Conservation (phyloP, 345 rosid genomes). For the Corymbia maculata region DNA sequence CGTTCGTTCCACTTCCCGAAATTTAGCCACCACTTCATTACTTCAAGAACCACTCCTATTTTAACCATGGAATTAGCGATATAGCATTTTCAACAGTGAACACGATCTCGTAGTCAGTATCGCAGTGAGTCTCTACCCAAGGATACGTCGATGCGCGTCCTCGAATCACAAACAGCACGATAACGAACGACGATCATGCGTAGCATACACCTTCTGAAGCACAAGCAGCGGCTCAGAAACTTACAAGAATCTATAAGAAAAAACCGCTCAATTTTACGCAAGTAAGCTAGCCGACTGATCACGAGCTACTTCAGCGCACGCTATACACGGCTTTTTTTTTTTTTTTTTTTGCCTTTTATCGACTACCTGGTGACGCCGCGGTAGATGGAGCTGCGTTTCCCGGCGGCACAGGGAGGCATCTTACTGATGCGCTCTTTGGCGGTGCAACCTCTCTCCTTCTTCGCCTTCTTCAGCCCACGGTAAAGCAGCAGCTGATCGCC, state of each 20-base stretch:
- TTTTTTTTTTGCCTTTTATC: not conserved
- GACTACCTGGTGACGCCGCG: slow-evolving; percentile 95
- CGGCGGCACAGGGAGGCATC: slow-evolving; percentile 98
- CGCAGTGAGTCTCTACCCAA: not conserved
- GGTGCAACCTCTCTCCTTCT: slow-evolving; percentile 94
- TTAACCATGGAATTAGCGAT: not conserved
- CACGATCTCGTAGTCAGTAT: not conserved
- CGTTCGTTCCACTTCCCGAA: not conserved
- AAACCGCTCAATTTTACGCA: not conserved
- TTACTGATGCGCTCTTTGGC: slow-evolving; percentile 98
- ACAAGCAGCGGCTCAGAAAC: not conserved
- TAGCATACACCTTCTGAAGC: not conserved
- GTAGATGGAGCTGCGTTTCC: slow-evolving; percentile 98
- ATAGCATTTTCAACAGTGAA: not conserved
- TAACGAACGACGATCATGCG: not conserved
- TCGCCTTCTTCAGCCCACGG: slow-evolving; percentile 83
- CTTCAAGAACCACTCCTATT: not conserved
- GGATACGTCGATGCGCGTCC: not conserved
- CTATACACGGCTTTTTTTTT: not conserved
- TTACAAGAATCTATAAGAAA: not conserved
- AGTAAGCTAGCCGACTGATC: not conserved
- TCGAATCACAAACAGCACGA: not conserved
- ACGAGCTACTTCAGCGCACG: not conserved
- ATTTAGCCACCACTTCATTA: not conserved
- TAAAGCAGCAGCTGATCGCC: slow-evolving; percentile 64